Evolutionary conservation across 148 eudicot species (phyloP).

Genomic region (Vaccinium corymbosum): DNA sequence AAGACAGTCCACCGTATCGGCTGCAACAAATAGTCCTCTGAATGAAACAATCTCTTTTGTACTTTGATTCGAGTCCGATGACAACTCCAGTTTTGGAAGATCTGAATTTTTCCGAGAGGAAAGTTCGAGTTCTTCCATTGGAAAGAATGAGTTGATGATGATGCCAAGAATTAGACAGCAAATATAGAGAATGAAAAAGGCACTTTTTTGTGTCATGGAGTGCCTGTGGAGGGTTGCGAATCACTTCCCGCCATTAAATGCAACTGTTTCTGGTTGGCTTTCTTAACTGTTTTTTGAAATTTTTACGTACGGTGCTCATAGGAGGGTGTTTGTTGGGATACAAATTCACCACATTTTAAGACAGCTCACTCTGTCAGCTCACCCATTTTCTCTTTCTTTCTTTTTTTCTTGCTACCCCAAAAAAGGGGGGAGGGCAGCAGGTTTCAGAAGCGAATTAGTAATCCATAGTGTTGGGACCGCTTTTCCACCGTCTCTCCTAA

Average conservation of each 20-base stretch:
- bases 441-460: not conserved
- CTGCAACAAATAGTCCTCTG: conserved; percentile 51
- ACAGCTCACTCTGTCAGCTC: not conserved
- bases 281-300: conserved; percentile 5
- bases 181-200: not conserved
- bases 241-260: conserved; percentile 26
- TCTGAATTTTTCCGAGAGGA: conserved; percentile 3
- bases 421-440: not conserved
- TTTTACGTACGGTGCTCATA: not conserved
- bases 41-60: conserved; percentile 27
- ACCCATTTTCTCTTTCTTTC: not conserved
- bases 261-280: conserved; percentile 18
- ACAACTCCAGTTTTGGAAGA: conserved; percentile 3
- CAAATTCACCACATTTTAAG: not conserved
- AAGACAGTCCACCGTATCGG: conserved; percentile 46
- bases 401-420: not conserved
- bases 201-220: not conserved
- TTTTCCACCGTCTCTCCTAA: no score
- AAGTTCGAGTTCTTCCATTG: conserved; percentile 30
- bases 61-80: conserved; percentile 10
- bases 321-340: not conserved
- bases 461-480: not conserved
- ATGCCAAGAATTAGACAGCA: not conserved
- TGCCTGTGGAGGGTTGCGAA: conserved; percentile 12
- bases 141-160: not conserved